Evolutionary conservation across 2,329 filamentous ascomycete genomes (phyloP).

Genomic region (Ophiostoma australiae): DNA sequence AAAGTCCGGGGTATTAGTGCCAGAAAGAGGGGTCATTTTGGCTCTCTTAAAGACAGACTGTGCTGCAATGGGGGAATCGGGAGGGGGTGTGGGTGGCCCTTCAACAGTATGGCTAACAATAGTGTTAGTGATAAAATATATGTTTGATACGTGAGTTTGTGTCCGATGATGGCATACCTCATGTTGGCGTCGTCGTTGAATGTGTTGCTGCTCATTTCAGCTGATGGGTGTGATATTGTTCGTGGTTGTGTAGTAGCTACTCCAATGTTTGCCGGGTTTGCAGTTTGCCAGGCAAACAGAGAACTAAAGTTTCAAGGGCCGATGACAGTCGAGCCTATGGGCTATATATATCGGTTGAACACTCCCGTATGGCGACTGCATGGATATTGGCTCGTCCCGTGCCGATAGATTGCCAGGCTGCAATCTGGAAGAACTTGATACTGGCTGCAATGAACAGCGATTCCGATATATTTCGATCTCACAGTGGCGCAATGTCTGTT

Average conservation of each 20-base stretch:
- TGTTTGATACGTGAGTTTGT: neutral
- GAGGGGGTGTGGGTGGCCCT: conserved; percentile 27
- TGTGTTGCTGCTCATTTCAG: neutral
- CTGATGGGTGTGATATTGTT: neutral
- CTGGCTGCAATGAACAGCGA: neutral
- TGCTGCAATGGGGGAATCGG: conserved; percentile 21
- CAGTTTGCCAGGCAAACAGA: neutral
- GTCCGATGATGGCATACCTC: neutral
- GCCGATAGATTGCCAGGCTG: neutral
- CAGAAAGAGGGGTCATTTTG: conserved; percentile 25
- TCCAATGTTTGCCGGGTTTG: neutral
- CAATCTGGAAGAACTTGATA: neutral
- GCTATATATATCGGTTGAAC: neutral
- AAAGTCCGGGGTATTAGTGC: conserved; percentile 31
- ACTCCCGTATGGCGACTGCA: conserved; percentile 11
- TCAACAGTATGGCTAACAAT: conserved; percentile 5
- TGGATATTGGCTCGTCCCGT: neutral
- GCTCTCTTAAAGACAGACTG: neutral
- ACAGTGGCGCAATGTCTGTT: neutral
- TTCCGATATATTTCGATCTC: neutral
- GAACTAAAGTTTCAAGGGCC: neutral
- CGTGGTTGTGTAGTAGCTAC: neutral
- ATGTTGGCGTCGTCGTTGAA: neutral
- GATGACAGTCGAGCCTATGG: neutral
- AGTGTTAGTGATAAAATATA: neutral